Percentiles rank a stretch among this genome's conserved stretches.
phyloP scores from a whole-genome alignment of 2,329 filamentous ascomycete species.

The Epichloe glyceriae region DNA sequence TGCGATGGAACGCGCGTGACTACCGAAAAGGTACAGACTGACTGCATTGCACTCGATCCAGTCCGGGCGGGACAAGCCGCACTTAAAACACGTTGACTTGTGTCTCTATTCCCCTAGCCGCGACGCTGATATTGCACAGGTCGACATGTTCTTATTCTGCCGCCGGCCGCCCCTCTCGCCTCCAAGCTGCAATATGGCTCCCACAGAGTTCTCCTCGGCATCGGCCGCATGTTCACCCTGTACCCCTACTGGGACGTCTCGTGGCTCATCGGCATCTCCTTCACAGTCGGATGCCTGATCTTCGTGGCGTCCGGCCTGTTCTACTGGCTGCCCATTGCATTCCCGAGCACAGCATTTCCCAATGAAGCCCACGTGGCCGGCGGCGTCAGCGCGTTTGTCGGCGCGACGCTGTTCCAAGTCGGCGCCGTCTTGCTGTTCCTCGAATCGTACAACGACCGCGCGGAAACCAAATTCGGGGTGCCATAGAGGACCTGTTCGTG shows the following conservation, averaged over 20 bases:
- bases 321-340: constrained; percentile 44
- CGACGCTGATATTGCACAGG: background rate
- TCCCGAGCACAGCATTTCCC: constrained; percentile 36
- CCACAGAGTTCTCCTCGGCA: constrained; percentile 5
- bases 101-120: no score
- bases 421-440: constrained; percentile 44
- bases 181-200: constrained; percentile 3
- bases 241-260: constrained; percentile 14
- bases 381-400: constrained; percentile 45
- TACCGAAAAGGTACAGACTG: constrained; percentile 5
- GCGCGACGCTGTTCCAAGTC: constrained; percentile 46
- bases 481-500: constrained; percentile 27
- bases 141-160: constrained; percentile 7
- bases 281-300: constrained; percentile 11
- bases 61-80: background rate
- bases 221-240: constrained; percentile 10
- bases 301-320: constrained; percentile 29
- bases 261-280: constrained; percentile 10
- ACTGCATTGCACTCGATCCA: background rate
- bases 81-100: background rate
- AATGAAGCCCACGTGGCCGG: constrained; percentile 23
- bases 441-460: constrained; percentile 38
- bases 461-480: constrained; percentile 32
- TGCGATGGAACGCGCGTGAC: constrained; percentile 9
- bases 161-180: constrained; percentile 7